A percentile compares a stretch with the other conserved stretches of the same genome.
Evolutionary conservation across 495 filamentous ascomycete species (phyloP).

Genomic region (Talaromyces thailandensis): DNA sequence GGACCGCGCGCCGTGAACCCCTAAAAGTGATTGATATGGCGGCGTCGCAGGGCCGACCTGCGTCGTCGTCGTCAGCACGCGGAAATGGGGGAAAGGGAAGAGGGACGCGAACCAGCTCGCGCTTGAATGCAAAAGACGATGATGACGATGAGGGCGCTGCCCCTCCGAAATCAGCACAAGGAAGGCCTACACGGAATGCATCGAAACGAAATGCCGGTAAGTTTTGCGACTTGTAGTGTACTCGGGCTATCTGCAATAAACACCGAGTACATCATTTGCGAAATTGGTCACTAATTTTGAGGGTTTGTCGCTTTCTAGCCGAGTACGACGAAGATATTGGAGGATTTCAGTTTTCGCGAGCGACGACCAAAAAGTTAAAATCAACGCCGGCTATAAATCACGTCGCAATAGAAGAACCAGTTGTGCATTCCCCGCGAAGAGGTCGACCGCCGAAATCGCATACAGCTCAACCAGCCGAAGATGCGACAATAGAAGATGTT

Average conservation of each 20-base stretch:
- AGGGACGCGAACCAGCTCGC: constrained; percentile 27
- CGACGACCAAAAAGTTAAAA: constrained; percentile 32
- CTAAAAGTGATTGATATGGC: constrained; percentile 36
- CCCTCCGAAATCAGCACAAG: constrained; percentile 1
- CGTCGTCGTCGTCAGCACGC: constrained; percentile 17
- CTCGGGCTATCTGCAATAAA: neutral
- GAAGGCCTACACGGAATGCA: constrained; percentile 15
- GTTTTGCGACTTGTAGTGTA: constrained; percentile 12
- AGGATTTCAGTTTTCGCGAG: constrained; percentile 46
- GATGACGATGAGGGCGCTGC: neutral
- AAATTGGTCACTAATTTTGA: constrained; percentile 7
- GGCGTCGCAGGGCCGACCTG: constrained; percentile 32
- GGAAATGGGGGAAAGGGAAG: constrained; percentile 16
- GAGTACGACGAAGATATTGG: constrained; percentile 45
- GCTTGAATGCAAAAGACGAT: constrained; percentile 32
- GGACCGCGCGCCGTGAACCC: constrained; percentile 37
- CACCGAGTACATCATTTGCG: neutral
- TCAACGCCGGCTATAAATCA: constrained; percentile 17
- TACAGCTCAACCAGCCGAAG: constrained; percentile 17
- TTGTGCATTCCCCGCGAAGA: constrained; percentile 24
- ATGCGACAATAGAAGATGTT: constrained; percentile 8
- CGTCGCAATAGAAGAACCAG: constrained; percentile 19
- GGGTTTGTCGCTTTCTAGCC: constrained; percentile 15
- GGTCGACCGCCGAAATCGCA: constrained; percentile 33
- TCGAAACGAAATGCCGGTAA: constrained; percentile 39